Evolutionary conservation across 2,329 filamentous ascomycete genomes (phyloP), one percentile per base, ranked within the genome.

Genomic region (Triangularia setosa): DNA sequence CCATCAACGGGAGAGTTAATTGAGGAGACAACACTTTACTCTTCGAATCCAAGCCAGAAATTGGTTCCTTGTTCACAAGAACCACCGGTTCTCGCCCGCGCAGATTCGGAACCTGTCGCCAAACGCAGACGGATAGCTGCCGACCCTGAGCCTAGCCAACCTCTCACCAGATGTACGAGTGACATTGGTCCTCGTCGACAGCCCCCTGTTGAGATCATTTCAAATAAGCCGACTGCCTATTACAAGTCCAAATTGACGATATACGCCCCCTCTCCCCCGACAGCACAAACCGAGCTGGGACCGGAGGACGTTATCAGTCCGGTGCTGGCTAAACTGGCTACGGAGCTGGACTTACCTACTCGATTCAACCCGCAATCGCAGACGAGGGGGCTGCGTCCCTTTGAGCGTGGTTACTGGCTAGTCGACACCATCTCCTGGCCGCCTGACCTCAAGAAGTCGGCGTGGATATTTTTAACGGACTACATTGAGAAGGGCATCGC

Each of bases 321-420:
- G 11, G 78, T 80, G 2, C 79, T 90, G 18, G 70, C 77, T 8
- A 80, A 83, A 68, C 78, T 92, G 1, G 81, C 81, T 2, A 73
- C 76, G 0, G 80, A 83, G n/a, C 77, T 85, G 25, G 79, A 84
- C 16, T 76, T 87, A 3, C 68, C 76, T 0, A 80, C 79, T 2
- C 81, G 83, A 3, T 91, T 85, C 74, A 79, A 4, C 87, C 88
- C 0, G 68, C 71, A 4, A 67, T 75, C 1, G 30, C 80, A 84
- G 60, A 76, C 77, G 1, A 80, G 88, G 3, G 72, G 75, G 0
- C 76, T 90, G 1, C 76, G 81, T 2, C 76, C 77, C 0, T 83
- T 89, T 40, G 92, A 96, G 74, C 83, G 93, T 16, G 93, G 93
- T 0, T 87, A 90, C 75, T 97, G 93, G 93, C 75, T 80, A 2